Evolutionary conservation across 495 filamentous ascomycete species (phyloP), one percentile per base, ranked within the genome.

Genomic region (Pyrenopolyporus hunteri): DNA sequence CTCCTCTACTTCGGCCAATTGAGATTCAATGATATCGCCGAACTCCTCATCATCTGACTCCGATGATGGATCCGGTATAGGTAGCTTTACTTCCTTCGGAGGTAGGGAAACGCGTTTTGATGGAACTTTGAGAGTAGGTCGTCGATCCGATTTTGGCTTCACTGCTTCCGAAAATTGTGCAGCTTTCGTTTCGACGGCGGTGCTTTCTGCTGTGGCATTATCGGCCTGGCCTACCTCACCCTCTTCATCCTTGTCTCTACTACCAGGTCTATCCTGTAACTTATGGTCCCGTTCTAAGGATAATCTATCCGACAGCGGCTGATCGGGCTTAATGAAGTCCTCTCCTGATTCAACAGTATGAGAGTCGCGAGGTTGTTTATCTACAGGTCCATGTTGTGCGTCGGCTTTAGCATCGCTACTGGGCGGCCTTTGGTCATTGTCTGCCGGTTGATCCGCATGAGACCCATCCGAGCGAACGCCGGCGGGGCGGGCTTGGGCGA

Each of bases 1-100:
- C 1, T 58, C 60, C 25, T 81, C 73, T 1, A 70, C 57, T 42
- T 81, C 75, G 6, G 63, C 59, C 48, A 82, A 81, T 50, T 79
- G 66, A 2, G 70, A 57, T 42, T 79, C 74, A 35, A 84, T 80
- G 26, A 80, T 78, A 16, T 78, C 76, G 20, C 78, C 80, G 44
- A 83, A 74, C 25, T 82, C 80, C 39, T 83, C 79, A 19, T 81
- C 80, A 11, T 76, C 80, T n/a, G 79, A 82, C 33, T 81, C 79
- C 2, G 77, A 76, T 28, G 67, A 66, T 33, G 75, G 66, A 11
- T 76, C 73, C 0, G 66, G 40, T n/a, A 69, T 64, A 28, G 69
- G 50, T 3, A 61, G 19, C 6, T 57, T 53, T 3, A 46, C 35
- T 55, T 73, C 70, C 28, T 66, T 74, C 31, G 60, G 48, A 4